Conservation (phyloP, 2,329 filamentous ascomycete species). For the Huntiella bhutanensis region DNA sequence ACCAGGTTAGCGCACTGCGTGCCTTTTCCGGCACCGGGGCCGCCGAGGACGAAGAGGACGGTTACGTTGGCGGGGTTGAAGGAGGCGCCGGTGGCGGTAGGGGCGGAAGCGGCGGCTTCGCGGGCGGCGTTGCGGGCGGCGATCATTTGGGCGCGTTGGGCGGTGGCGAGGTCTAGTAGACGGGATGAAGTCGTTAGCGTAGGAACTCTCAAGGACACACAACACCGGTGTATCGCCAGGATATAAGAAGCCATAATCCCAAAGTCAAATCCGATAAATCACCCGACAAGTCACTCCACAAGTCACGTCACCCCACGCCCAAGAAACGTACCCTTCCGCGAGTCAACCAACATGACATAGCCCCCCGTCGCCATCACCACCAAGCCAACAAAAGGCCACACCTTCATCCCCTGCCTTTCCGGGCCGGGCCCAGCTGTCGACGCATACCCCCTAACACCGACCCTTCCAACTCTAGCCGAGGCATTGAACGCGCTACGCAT, state of each 20-base stretch:
- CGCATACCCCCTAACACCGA: too few relatives aligned
- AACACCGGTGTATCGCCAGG: too few relatives aligned
- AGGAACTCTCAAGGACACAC: too few relatives aligned
- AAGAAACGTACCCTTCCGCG: slow-evolving; percentile 25
- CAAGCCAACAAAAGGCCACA: slow-evolving; percentile 9
- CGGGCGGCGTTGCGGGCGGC: slow-evolving; percentile 7
- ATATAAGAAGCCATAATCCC: too few relatives aligned
- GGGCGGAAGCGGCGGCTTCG: neutral
- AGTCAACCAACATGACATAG: slow-evolving; percentile 31
- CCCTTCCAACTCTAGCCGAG: too few relatives aligned
- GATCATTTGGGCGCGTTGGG: slow-evolving; percentile 7
- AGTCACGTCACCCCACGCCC: neutral
- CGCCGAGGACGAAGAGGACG: slow-evolving; percentile 92
- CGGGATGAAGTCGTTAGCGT: neutral
- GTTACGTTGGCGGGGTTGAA: slow-evolving; percentile 64
- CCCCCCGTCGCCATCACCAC: slow-evolving; percentile 17
- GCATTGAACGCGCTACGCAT: too few relatives aligned
- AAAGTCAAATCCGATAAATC: too few relatives aligned
- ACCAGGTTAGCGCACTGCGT: slow-evolving; percentile 88
- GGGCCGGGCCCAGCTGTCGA: too few relatives aligned
- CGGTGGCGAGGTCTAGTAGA: slow-evolving; percentile 6
- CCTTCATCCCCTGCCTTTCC: slow-evolving; percentile 9
- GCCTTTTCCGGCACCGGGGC: slow-evolving; percentile 87
- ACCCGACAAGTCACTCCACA: neutral
- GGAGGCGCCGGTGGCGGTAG: slow-evolving; percentile 30